A percentile compares a stretch with the other conserved stretches of the same genome.
phyloP scores from a whole-genome alignment of 129 eudicot genomes.

The Ambrosia trifida region DNA sequence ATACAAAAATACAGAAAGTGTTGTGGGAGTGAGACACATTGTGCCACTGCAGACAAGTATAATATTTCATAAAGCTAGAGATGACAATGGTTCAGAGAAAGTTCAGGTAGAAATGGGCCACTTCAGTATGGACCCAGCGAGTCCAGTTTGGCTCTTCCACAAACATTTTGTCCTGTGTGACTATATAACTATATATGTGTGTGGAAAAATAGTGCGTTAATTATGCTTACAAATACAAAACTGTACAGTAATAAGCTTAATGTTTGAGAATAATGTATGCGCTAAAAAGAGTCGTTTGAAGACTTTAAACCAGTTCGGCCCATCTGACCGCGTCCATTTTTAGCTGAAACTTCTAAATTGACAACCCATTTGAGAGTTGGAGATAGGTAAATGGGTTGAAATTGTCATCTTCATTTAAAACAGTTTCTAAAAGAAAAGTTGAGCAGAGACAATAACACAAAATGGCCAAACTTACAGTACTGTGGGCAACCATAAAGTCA shows the following conservation, averaged over 20 bases:
- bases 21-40: neutral
- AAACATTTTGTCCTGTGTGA: too few relatives aligned
- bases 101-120: neutral
- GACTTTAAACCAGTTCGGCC: neutral
- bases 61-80: neutral
- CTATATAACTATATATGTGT: neutral
- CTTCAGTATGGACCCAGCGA: neutral
- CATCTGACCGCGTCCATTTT: neutral
- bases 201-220: neutral
- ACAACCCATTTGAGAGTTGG: neutral
- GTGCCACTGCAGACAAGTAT: neutral
- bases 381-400: neutral
- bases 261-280: neutral
- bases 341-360: neutral
- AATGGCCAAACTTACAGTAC: constrained; percentile 53
- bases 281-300: neutral
- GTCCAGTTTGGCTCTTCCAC: neutral
- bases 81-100: neutral
- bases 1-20: neutral
- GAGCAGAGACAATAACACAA: neutral
- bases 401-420: neutral
- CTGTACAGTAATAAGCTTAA: neutral
- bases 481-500: constrained; percentile 69
- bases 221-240: neutral
- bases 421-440: neutral